Evolutionary conservation across 2,329 filamentous ascomycete species (phyloP), one percentile per base, ranked within the genome.

Genomic region (Cercospora sp.): DNA sequence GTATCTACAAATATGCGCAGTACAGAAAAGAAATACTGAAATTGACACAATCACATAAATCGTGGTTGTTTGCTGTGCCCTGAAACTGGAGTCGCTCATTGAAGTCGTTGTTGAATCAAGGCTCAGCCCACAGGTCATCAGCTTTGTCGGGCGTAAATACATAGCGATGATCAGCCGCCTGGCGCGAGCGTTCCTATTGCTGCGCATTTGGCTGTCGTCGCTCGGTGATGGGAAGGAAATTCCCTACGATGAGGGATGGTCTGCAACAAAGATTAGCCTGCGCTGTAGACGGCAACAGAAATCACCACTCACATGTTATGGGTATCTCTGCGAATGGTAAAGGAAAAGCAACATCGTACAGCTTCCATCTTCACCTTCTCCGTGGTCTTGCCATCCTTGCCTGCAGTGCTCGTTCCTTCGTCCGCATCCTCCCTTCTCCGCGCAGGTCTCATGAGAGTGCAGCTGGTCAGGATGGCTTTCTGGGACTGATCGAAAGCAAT

Each of bases 401-500:
- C 53, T 9, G 88, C 85, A 70, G 60, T 55, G 45, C 63, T 53
- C 23, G 20, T 42, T 16, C 16, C 36, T 7, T 64, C 62, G n/a
- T 64, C 33, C 20, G 51, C 26, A n/a, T 64, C 33, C 5, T 59
- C 51, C 33, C 53, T 64, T 53, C 51, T 45, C 8, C 51, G 33
- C 89, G 63, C 87, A 3, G 92, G 94, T 72, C 89, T 94, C 80
- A 97, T 97, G 69, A 99, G 82, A 10, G 92, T 91, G 78, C 95
- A 99, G 72, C 92, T 94, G 23, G 95, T 99, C 73, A 99, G 84
- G 75, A 99, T 92, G 23, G 94, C 96, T 79, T 99, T 97, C 78
- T 98, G 95, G 9, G 88, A 90, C 66, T 90, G 89, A 77, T 99
- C 95, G 80, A 99, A 99, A 9, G 95, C 96, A 75, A 99, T 98